Evolutionary conservation across 2,329 filamentous ascomycete species (phyloP), one percentile per base, ranked within the genome.

Genomic region (Fusarium circinatum): DNA sequence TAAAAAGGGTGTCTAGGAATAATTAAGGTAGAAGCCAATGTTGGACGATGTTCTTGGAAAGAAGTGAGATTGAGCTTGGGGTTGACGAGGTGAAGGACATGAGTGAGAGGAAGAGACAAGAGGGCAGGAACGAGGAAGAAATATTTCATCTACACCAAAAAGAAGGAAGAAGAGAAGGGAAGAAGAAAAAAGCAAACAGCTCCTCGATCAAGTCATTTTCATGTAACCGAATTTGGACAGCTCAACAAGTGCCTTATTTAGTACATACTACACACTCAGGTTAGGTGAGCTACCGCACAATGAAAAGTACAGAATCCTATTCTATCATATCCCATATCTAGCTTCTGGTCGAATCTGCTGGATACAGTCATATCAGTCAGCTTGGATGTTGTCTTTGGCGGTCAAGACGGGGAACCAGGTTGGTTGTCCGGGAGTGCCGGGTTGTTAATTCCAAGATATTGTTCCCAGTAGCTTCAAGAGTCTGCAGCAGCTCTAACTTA

Each of bases 161-260:
- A 60, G 36, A 61, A 48, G 17, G 34, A 41, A 36, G 20, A 48
- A 39, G 45, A n/a, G 39, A 44, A 47, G 34, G 48, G 44, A 42
- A 48, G 47, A 47, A 38, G 30, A 20, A 56, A 48, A 51, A 74
- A 64, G 56, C 45, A 70, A 71, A 34, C 20, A 62, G 34, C n/a
- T 60, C 58, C 39, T 75, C 59, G 15, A 49, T 68, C 58, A 75
- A 74, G 71, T 62, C 71, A 73, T 74, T 70, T 65, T 59, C 54
- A 67, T 62, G 59, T 60, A 65, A 74, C 67, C 71, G 71, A 71
- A 74, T 74, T 60, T 74, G 71, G 71, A 59, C 62, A 71, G 45
- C 67, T 68, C 65, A 70, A 65, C 67, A 68, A 68, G 56, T 62
- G 28, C 56, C 49, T 42, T 57, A 59, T 54, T 65, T 70, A 70